These are phyloP conservation scores for Pythium diclinum DNA, from an alignment of 352 stramenopile species.

Conservation along the genomic window DNA sequence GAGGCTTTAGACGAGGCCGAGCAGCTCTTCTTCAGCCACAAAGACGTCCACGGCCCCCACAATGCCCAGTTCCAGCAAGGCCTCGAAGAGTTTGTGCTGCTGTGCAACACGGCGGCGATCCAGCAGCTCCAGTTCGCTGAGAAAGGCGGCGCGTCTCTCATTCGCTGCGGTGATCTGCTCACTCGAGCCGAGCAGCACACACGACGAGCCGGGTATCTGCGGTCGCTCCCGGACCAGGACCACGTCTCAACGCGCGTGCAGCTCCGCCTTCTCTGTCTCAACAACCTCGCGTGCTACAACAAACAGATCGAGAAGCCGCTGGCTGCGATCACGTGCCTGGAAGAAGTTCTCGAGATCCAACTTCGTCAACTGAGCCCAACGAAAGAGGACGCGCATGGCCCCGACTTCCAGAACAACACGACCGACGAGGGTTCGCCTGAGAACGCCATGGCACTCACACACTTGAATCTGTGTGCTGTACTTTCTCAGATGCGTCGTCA, in stretches of 20 bases:
- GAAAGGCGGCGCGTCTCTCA: conserved; percentile 18
- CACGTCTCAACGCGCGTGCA: conserved; percentile 30
- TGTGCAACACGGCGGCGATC: conserved; percentile 62
- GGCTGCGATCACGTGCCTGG: conserved; percentile 39
- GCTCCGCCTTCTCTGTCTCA: conserved; percentile 54
- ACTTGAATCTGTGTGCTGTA: conserved; percentile 61
- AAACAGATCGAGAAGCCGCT: conserved; percentile 43
- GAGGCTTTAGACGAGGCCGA: conserved; percentile 37
- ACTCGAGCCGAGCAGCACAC: conserved; percentile 54
- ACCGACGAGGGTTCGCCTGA: not conserved
- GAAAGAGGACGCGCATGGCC: not conserved
- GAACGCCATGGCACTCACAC: conserved; percentile 37
- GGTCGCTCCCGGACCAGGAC: conserved; percentile 20
- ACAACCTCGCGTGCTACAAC: conserved; percentile 65
- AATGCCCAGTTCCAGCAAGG: conserved; percentile 50
- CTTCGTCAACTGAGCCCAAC: conserved; percentile 21
- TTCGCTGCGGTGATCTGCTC: conserved; percentile 19
- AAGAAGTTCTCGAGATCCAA: conserved; percentile 50
- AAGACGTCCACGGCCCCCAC: conserved; percentile 38
- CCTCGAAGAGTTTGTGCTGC: conserved; percentile 57
- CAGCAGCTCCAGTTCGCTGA: conserved; percentile 30
- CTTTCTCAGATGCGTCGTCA: conserved; percentile 56
- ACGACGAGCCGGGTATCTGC: conserved; percentile 39
- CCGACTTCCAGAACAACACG: not conserved
- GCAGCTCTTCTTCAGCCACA: conserved; percentile 44